Conservation (phyloP, 129 eudicot genomes). For the Flaveria brownii region DNA sequence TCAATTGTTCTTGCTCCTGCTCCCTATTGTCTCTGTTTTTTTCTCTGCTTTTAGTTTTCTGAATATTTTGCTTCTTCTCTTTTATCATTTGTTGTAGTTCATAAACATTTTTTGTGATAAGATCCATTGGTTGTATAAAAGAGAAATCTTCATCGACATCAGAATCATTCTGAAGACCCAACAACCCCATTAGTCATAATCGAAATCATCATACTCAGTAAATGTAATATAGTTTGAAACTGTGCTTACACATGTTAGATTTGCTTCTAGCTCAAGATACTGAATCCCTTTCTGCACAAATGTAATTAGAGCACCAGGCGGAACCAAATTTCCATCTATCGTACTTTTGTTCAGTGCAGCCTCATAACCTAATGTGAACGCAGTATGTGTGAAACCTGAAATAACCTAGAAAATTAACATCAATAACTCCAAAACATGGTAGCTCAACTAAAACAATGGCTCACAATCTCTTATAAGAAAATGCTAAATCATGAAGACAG, state of each 20-base stretch:
- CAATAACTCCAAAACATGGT: constrained; percentile 4
- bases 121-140: constrained; percentile 84
- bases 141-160: constrained; percentile 91
- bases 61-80: constrained; percentile 63
- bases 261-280: constrained; percentile 89
- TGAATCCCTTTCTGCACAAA: constrained; percentile 95
- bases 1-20: constrained; percentile 48
- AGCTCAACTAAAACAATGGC: background rate
- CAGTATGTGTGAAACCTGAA: constrained; percentile 92
- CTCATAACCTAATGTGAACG: constrained; percentile 83
- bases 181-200: constrained; percentile 23
- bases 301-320: constrained; percentile 91
- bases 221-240: constrained; percentile 2
- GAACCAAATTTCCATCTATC: constrained; percentile 85
- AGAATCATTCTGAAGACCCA: constrained; percentile 64
- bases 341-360: constrained; percentile 75
- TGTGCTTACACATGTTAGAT: constrained; percentile 66
- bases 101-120: constrained; percentile 77
- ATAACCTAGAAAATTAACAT: constrained; percentile 15
- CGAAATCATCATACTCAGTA: background rate
- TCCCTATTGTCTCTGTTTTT: constrained; percentile 54
- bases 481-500: background rate
- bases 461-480: background rate
- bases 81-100: constrained; percentile 79
- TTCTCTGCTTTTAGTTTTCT: constrained; percentile 51